Conservation (phyloP, 2,329 filamentous ascomycete genomes). For the Penicillium thymicola region DNA sequence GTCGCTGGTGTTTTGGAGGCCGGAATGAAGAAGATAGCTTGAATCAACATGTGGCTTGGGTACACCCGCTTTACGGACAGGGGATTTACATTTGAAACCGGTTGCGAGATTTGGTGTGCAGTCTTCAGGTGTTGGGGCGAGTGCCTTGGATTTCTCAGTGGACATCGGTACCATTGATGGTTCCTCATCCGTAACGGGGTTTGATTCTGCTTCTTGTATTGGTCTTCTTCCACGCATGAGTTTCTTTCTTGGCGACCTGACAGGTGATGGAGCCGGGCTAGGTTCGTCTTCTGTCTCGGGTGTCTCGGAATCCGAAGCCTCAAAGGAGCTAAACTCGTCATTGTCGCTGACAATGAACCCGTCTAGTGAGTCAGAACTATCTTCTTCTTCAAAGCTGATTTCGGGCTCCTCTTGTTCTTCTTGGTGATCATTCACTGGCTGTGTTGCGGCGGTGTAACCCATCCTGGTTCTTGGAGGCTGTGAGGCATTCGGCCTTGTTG, state of each 20-base stretch:
- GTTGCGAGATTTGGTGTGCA: too few relatives aligned
- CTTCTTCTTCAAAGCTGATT: slow-evolving; percentile 32
- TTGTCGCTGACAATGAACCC: slow-evolving; percentile 43
- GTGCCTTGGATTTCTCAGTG: background rate
- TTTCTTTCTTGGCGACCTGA: slow-evolving; percentile 27
- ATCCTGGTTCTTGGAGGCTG: slow-evolving; percentile 13
- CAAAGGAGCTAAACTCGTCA: slow-evolving; percentile 37
- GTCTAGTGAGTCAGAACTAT: slow-evolving; percentile 39
- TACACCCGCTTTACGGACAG: background rate
- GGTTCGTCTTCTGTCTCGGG: slow-evolving; percentile 26
- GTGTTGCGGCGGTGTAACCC: slow-evolving; percentile 12
- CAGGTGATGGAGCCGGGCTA: slow-evolving; percentile 18
- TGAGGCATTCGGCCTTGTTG: slow-evolving; percentile 14
- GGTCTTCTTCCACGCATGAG: slow-evolving; percentile 37
- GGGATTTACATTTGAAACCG: background rate
- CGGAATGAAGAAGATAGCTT: background rate
- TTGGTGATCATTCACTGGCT: slow-evolving; percentile 13
- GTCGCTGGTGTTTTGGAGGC: background rate
- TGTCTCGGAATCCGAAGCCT: slow-evolving; percentile 31
- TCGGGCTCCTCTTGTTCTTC: slow-evolving; percentile 26
- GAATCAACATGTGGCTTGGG: background rate
- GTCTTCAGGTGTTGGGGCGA: background rate
- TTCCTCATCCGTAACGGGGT: background rate
- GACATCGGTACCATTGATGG: background rate
- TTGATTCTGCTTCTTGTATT: slow-evolving; percentile 15